phyloP scores from a whole-genome alignment of 176 grass and related monocot species.

The sorghum (Sorghum bicolor) region Sorghum_bicolor_NCBIv3 NC_012872.2:74104001-74104500 shows the following conservation, averaged over 20 bases:
- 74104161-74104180: neutral
- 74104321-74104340: slow-evolving; percentile 77
- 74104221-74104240: neutral
- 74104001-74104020: neutral
- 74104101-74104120: neutral
- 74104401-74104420: neutral
- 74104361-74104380: neutral
- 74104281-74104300: slow-evolving; percentile 75
- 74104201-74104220: neutral
- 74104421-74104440: neutral
- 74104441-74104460: neutral
- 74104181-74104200: neutral
- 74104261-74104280: slow-evolving; percentile 70
- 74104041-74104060: neutral
- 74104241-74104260: slow-evolving; percentile 97
- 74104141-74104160: neutral
- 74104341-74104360: slow-evolving; percentile 1
- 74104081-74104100: neutral
- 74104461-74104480: neutral
- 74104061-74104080: too few species aligned
- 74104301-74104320: slow-evolving; percentile 64
- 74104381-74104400: slow-evolving; percentile 1
- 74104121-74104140: neutral
- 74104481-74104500: neutral
- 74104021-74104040: neutral